Evolutionary conservation across 345 rosid species (phyloP).

Genomic region (Hibiscus mutabilis): DNA sequence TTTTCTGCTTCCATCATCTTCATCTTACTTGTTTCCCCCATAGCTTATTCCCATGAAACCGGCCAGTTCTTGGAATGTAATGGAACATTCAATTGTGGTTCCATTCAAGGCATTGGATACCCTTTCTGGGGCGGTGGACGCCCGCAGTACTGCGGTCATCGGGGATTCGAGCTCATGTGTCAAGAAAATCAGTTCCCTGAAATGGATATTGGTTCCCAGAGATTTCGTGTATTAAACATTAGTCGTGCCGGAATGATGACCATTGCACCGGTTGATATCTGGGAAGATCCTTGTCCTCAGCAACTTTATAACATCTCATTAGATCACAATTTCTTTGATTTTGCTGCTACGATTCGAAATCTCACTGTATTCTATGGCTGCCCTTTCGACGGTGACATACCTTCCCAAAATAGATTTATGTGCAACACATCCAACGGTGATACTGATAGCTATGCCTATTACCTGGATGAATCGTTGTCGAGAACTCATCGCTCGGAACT

Average conservation of each 20-base stretch:
- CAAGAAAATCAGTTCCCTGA: background rate
- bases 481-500: background rate
- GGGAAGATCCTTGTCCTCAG: constrained; percentile 13
- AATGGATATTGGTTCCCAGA: background rate
- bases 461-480: constrained; percentile 1
- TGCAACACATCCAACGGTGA: background rate
- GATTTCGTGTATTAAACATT: constrained; percentile 3
- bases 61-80: constrained; percentile 25
- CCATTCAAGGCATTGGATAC: constrained; percentile 13
- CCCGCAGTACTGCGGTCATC: constrained; percentile 27
- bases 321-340: background rate
- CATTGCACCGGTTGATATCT: constrained; percentile 16
- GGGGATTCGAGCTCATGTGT: constrained; percentile 30
- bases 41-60: constrained; percentile 16
- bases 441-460: background rate
- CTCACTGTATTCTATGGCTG: constrained; percentile 32
- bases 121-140: constrained; percentile 44
- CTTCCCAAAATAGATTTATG: background rate
- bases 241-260: background rate
- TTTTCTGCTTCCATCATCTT: background rate
- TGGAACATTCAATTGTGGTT: constrained; percentile 27
- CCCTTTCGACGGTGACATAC: background rate
- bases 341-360: background rate
- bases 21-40: constrained; percentile 19
- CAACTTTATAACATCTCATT: background rate